Evolutionary conservation across 2,329 filamentous ascomycete genomes (phyloP), one percentile per base, ranked within the genome.

Genomic region (Ascochyta clinopodiicola): DNA sequence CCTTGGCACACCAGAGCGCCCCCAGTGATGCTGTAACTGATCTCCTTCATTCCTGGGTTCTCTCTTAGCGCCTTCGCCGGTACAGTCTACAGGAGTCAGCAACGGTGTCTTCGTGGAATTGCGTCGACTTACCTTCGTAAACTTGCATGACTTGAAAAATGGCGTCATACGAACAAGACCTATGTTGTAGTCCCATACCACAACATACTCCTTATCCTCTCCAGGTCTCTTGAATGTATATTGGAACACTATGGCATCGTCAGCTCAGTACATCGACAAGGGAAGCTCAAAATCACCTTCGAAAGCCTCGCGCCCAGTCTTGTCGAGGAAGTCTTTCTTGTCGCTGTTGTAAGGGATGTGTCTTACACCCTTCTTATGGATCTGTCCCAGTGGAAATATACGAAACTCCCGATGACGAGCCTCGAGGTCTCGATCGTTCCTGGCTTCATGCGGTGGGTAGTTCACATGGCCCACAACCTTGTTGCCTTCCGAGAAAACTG

Each of bases 101-200:
- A 62, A 53, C 59, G 19, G 12, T 8, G 5, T 4, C 4, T 32
- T 21, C 12, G 22, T 25, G 6, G 17, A 1, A 5, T 13, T 4
- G 4, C 15, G 21, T 3, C 31, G 34, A 67, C 80, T 70, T 73
- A 92, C 94, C 86, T 99, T 99, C 61, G 88, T 84, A 71, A 94
- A 94, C 61, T 89, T 87, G 72, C 88, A 88, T 63, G 90, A 92
- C 75, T 96, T 96, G 83, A 98, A 98, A 72, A 98, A 91, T 25
- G 92, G 90, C 2, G 93, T 97, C 76, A 96, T 96, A 59, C 94
- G 88, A 59, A 98, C 93, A 27, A 98, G 87, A 8, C 95, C 95
- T 59, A 94, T 86, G 67, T 96, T 94, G 79, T 97, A 97, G 75
- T 99, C 95, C 95, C 95, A 99, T 86, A 97, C 92, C 57, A 98